phyloP scores from a whole-genome alignment of 2,329 filamentous ascomycete genomes.

The Leptographium wingfieldii region DNA sequence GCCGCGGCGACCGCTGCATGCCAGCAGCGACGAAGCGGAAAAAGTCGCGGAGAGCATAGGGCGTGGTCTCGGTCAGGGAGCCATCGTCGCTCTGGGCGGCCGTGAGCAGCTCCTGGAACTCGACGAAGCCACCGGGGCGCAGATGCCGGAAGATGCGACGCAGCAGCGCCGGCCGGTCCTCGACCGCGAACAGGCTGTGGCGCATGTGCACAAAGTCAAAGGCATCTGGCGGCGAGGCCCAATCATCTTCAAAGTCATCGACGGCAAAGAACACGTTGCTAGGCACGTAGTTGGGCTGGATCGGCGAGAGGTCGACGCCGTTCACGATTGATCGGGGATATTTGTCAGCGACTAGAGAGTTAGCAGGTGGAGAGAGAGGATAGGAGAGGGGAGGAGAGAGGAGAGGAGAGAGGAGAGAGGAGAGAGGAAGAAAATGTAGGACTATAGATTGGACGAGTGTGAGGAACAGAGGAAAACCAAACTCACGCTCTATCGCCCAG shows the following conservation, averaged over 20 bases:
- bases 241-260: constrained; percentile 40
- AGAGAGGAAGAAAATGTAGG: neutral
- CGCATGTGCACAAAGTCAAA: constrained; percentile 39
- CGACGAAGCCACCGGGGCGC: constrained; percentile 38
- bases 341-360: constrained; percentile 30
- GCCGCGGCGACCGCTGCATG: constrained; percentile 15
- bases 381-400: constrained; percentile 5
- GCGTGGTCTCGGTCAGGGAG: constrained; percentile 24
- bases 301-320: constrained; percentile 38
- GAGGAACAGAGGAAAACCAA: neutral
- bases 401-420: neutral
- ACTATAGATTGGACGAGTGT: neutral
- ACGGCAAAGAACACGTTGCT: constrained; percentile 38
- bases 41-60: constrained; percentile 36
- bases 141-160: constrained; percentile 31
- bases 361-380: neutral
- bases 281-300: constrained; percentile 38
- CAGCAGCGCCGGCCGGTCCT: constrained; percentile 27
- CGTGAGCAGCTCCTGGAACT: constrained; percentile 34
- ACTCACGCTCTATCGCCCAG: constrained; percentile 38
- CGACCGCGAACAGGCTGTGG: constrained; percentile 31
- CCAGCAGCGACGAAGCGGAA: constrained; percentile 23
- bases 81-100: constrained; percentile 30
- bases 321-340: constrained; percentile 31
- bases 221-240: constrained; percentile 30